Percentiles rank a stretch among this genome's conserved stretches.
These are phyloP conservation scores for Claviceps monticola DNA, from an alignment of 2,329 filamentous ascomycete genomes.

Conservation along the genomic window DNA sequence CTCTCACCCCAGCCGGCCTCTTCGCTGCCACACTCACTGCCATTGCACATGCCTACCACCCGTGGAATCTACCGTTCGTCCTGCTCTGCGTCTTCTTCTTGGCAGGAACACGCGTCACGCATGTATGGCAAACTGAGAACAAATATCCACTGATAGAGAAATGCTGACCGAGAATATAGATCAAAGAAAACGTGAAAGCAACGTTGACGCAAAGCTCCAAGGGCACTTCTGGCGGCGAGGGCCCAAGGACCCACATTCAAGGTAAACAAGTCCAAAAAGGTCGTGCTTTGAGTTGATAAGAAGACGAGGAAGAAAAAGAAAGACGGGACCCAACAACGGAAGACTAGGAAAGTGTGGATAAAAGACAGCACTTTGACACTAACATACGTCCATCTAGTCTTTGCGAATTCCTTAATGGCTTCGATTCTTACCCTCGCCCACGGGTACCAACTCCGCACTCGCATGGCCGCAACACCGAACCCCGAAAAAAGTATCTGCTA, in stretches of 20 bases:
- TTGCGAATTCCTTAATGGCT: slow-evolving; percentile 76
- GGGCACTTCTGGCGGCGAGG: slow-evolving; percentile 64
- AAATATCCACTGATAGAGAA: not conserved
- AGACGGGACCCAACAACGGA: not conserved
- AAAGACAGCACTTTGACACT: not conserved
- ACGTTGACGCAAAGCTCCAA: slow-evolving; percentile 64
- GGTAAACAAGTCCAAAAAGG: slow-evolving; percentile 23
- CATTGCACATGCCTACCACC: slow-evolving; percentile 72
- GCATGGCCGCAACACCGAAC: slow-evolving; percentile 23
- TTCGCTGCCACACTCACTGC: slow-evolving; percentile 60
- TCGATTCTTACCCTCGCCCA: slow-evolving; percentile 49
- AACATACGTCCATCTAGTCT: slow-evolving; percentile 31
- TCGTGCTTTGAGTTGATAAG: not conserved
- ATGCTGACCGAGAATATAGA: slow-evolving; percentile 26
- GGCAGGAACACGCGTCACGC: slow-evolving; percentile 69
- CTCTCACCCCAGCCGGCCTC: slow-evolving; percentile 66
- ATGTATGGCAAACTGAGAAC: slow-evolving; percentile 34
- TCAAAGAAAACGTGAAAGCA: slow-evolving; percentile 80
- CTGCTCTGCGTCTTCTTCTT: slow-evolving; percentile 78
- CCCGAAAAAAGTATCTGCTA: slow-evolving; percentile 37
- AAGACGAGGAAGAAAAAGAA: not conserved
- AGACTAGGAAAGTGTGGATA: not conserved
- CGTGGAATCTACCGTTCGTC: slow-evolving; percentile 83
- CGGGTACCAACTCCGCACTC: slow-evolving; percentile 41
- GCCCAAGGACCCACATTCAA: slow-evolving; percentile 71